A percentile compares a stretch with the other conserved stretches of the same genome.
phyloP scores from a whole-genome alignment of 148 eudicot genomes.

The Rhododendron molle region DNA sequence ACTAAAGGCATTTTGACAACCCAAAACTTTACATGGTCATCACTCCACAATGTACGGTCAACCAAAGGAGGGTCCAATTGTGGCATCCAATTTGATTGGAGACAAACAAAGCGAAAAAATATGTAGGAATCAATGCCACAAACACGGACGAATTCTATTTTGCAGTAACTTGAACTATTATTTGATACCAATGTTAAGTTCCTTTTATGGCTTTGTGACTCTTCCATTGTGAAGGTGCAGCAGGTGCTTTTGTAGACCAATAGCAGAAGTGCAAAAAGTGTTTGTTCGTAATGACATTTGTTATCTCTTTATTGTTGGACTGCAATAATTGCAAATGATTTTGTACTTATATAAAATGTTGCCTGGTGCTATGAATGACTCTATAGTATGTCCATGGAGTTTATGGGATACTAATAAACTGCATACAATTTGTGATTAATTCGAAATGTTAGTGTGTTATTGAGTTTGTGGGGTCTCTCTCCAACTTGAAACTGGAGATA shows the following conservation, averaged over 20 bases:
- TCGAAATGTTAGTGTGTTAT: neutral
- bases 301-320: neutral
- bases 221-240: no score
- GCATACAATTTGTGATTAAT: no score
- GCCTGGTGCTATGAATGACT: no score
- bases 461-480: neutral
- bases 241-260: neutral
- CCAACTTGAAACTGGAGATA: neutral
- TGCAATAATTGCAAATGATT: neutral
- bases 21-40: neutral
- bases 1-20: neutral
- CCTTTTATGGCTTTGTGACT: no score
- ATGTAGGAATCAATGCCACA: neutral
- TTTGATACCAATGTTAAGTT: neutral
- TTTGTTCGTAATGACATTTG: no score
- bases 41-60: neutral
- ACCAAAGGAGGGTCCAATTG: neutral
- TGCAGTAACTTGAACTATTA: neutral
- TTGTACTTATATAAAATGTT: neutral
- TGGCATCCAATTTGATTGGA: neutral
- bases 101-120: neutral
- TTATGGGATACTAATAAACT: no score
- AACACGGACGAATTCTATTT: neutral
- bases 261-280: neutral
- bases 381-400: no score